Percentiles rank a stretch among this genome's conserved stretches.
Evolutionary conservation across 1,139 yeast species (phyloP).

Genomic region (Hyphopichia khmerensis): DNA sequence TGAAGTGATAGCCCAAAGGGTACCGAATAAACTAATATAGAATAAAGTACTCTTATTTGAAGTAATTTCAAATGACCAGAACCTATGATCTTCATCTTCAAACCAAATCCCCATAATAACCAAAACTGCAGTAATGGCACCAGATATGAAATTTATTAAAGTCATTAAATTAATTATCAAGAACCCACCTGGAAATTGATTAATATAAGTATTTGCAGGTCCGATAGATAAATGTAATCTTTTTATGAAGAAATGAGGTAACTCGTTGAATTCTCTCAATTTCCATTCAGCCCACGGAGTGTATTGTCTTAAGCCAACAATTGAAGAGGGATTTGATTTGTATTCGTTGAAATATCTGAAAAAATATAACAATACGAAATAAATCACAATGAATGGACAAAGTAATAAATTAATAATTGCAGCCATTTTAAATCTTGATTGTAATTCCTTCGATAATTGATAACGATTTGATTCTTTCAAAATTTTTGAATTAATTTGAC

Average conservation of each 20-base stretch:
- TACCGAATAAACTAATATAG: conserved; percentile 83
- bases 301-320: conserved; percentile 78
- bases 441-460: conserved; percentile 65
- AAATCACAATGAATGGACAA: conserved; percentile 83
- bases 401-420: conserved; percentile 79
- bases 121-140: conserved; percentile 85
- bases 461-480: conserved; percentile 72
- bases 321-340: conserved; percentile 80
- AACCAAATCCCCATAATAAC: conserved; percentile 75
- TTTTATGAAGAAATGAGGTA: conserved; percentile 81
- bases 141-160: conserved; percentile 73
- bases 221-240: conserved; percentile 74
- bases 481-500: conserved; percentile 75
- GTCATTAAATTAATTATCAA: conserved; percentile 51
- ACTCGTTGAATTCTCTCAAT: conserved; percentile 88
- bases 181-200: conserved; percentile 89
- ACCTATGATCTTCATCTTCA: conserved; percentile 79
- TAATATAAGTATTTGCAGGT: conserved; percentile 78
- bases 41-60: conserved; percentile 79
- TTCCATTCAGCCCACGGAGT: conserved; percentile 97
- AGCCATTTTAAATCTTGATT: conserved; percentile 79
- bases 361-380: conserved; percentile 79
- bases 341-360: conserved; percentile 92
- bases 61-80: conserved; percentile 85
- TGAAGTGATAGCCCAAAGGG: conserved; percentile 70